Conservation (phyloP, 768 basidiomycete species). For the Amanita brunnescens region DNA sequence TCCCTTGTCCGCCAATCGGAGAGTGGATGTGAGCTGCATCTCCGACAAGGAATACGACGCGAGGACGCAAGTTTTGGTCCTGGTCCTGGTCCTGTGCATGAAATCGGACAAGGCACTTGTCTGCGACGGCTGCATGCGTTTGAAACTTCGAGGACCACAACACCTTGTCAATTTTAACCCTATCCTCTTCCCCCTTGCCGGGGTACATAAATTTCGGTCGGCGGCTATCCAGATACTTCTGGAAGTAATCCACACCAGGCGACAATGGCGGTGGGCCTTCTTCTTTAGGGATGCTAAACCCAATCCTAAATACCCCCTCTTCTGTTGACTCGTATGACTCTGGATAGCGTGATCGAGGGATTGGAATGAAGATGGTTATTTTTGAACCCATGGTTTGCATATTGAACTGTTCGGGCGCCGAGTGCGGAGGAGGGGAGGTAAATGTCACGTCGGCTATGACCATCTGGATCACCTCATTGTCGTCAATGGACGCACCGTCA, state of each 20-base stretch:
- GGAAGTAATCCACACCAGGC: constrained; percentile 33
- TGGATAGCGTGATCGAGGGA: constrained; percentile 20
- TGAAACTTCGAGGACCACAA: constrained; percentile 20
- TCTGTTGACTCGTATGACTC: constrained; percentile 7
- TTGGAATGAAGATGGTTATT: constrained; percentile 24
- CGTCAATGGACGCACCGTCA: constrained; percentile 17
- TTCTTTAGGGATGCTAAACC: constrained; percentile 25
- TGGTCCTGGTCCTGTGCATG: not conserved
- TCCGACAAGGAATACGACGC: constrained; percentile 11
- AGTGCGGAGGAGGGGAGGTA: constrained; percentile 15
- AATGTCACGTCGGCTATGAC: constrained; percentile 40
- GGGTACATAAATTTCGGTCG: constrained; percentile 16
- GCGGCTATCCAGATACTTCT: constrained; percentile 31
- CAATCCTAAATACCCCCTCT: constrained; percentile 29
- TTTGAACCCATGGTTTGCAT: constrained; percentile 27
- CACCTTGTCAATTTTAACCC: constrained; percentile 23
- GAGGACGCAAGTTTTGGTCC: constrained; percentile 6
- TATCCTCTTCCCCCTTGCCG: constrained; percentile 23
- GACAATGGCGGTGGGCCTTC: constrained; percentile 27
- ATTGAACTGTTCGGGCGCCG: constrained; percentile 14
- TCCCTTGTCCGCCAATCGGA: constrained; percentile 46
- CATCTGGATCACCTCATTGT: constrained; percentile 28
- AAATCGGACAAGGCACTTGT: constrained; percentile 24
- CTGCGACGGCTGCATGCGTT: constrained; percentile 17
- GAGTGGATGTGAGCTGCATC: constrained; percentile 38